phyloP scores from a whole-genome alignment of 2,329 filamentous ascomycete genomes.

The Ophiostoma australiae region DNA sequence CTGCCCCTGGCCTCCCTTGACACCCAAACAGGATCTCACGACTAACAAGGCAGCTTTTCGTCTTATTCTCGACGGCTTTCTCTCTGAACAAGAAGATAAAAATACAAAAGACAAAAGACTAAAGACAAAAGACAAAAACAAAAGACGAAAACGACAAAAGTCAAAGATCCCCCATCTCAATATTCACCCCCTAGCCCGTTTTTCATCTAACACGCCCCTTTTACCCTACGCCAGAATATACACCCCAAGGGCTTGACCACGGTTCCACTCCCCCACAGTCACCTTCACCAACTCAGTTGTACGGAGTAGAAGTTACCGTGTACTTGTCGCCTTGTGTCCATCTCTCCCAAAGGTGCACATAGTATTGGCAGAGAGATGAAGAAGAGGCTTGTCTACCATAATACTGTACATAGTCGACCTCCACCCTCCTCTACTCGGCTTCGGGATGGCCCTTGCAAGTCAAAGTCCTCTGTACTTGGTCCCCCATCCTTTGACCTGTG shows the following conservation, averaged over 20 bases:
- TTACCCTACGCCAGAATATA: neutral
- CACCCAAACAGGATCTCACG: neutral
- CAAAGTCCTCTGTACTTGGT: neutral
- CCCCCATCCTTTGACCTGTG: neutral
- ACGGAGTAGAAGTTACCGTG: neutral
- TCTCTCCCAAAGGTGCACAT: neutral
- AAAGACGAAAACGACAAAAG: neutral
- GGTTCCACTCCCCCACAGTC: constrained; percentile 10
- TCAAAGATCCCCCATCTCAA: neutral
- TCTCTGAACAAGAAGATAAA: neutral
- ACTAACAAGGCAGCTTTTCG: neutral
- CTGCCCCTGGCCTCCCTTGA: neutral
- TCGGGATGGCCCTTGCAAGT: constrained; percentile 12
- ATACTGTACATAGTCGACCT: neutral
- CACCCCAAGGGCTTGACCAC: neutral
- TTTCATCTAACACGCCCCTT: constrained; percentile 2
- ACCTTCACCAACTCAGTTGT: neutral
- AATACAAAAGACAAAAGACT: neutral
- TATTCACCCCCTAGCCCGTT: neutral
- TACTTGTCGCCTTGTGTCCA: neutral
- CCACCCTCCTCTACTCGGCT: neutral
- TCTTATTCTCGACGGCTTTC: neutral
- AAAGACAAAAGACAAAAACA: neutral
- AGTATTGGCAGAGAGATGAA: too few species aligned
- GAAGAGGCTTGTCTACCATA: neutral